Evolutionary conservation across 352 stramenopile genomes (phyloP).

Genomic region (Globisporangium lucens): DNA sequence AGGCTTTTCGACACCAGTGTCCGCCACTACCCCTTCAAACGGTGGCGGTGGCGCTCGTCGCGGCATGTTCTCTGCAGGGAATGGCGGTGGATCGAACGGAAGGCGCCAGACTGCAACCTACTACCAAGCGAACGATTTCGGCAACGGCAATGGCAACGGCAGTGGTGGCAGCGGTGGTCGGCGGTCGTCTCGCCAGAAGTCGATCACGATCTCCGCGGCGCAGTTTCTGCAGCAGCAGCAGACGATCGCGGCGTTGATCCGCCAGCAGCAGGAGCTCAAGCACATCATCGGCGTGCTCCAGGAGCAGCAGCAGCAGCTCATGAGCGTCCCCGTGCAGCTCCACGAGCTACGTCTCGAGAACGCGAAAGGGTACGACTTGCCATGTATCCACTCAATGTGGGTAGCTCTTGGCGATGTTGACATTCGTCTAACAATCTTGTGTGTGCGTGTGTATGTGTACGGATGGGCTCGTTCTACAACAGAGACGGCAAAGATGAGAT

Average conservation of each 20-base stretch:
- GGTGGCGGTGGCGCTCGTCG: background rate
- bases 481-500: constrained; percentile 50
- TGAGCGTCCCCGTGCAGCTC: constrained; percentile 64
- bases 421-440: constrained; percentile 5
- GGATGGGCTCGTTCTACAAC: background rate
- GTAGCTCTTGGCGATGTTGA: background rate
- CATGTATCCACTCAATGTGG: background rate
- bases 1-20: background rate
- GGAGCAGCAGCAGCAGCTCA: constrained; percentile 75
- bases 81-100: background rate
- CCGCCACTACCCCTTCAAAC: background rate
- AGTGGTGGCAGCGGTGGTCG: background rate
- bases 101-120: background rate
- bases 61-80: constrained; percentile 7
- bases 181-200: constrained; percentile 34
- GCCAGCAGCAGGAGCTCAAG: constrained; percentile 82
- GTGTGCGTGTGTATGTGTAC: constrained; percentile 12
- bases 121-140: background rate
- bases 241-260: constrained; percentile 78
- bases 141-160: background rate
- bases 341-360: constrained; percentile 60
- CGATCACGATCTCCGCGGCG: constrained; percentile 62
- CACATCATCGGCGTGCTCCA: constrained; percentile 73
- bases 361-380: constrained; percentile 35
- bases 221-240: constrained; percentile 82